These are phyloP conservation scores for Tricholoma furcatifolium DNA, from an alignment of 768 basidiomycete species.

Conservation along the genomic window DNA sequence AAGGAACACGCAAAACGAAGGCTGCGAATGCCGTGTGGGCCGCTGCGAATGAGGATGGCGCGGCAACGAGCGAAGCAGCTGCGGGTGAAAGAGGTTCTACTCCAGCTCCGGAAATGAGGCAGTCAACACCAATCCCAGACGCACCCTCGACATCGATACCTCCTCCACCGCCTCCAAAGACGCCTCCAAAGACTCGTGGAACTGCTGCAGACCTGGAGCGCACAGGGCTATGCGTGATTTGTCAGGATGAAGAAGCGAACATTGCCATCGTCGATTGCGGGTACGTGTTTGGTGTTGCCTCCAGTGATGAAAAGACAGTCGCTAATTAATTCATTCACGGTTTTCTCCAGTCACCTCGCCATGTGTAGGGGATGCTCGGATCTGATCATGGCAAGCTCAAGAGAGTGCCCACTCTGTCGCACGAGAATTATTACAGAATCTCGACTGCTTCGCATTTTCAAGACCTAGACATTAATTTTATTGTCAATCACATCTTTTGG, in stretches of 20 bases:
- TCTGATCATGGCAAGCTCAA: slow-evolving; percentile 71
- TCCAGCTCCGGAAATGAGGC: slow-evolving; percentile 11
- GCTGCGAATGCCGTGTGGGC: too few species aligned
- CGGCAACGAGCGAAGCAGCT: neutral
- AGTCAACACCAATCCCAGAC: neutral
- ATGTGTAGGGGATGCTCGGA: slow-evolving; percentile 82
- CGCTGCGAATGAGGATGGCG: slow-evolving; percentile 7
- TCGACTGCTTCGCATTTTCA: slow-evolving; percentile 76
- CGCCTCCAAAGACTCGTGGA: slow-evolving; percentile 33
- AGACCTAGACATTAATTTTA: slow-evolving; percentile 30
- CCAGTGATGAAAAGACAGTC: neutral
- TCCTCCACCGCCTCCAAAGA: slow-evolving; percentile 22
- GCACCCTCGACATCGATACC: slow-evolving; percentile 17
- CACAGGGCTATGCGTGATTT: slow-evolving; percentile 84
- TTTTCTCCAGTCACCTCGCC: slow-evolving; percentile 63
- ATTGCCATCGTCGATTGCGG: slow-evolving; percentile 96
- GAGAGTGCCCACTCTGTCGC: slow-evolving; percentile 89
- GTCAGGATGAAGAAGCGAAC: slow-evolving; percentile 92
- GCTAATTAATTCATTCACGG: neutral
- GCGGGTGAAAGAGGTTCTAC: neutral
- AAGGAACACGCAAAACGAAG: slow-evolving; percentile 4
- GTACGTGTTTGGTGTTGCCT: slow-evolving; percentile 30
- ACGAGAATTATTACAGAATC: slow-evolving; percentile 86
- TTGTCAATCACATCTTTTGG: neutral
- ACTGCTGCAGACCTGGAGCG: slow-evolving; percentile 51